A percentile compares a stretch with the other conserved stretches of the same genome.
Conservation (phyloP, 1,139 yeast genomes). For the Yamadazyma membranifaciens region DNA sequence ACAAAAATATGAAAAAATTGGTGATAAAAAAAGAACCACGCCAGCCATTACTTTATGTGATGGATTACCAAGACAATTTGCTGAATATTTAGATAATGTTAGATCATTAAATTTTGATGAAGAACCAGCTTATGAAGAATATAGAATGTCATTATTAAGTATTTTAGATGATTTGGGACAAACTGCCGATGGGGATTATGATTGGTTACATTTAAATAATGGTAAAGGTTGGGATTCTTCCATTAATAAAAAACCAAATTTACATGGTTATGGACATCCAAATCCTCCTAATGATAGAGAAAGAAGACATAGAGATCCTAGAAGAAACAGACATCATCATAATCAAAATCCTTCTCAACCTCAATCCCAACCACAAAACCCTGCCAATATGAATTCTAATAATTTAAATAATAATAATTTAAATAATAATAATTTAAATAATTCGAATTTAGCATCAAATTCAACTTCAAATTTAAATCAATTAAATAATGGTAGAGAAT, state of each 20-base stretch:
- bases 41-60: slow-evolving; percentile 74
- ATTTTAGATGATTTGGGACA: slow-evolving; percentile 72
- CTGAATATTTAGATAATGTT: slow-evolving; percentile 80
- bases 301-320: slow-evolving; percentile 48
- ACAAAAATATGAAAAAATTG: slow-evolving; percentile 94
- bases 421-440: background rate
- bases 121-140: slow-evolving; percentile 89
- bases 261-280: slow-evolving; percentile 84
- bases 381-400: background rate
- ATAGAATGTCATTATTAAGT: slow-evolving; percentile 71
- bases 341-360: slow-evolving; percentile 20
- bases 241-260: slow-evolving; percentile 81
- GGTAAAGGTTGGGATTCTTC: slow-evolving; percentile 91
- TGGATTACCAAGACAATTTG: slow-evolving; percentile 84
- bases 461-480: background rate
- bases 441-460: background rate
- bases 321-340: slow-evolving; percentile 40
- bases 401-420: slow-evolving; percentile 6
- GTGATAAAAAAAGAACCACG: slow-evolving; percentile 88
- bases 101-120: slow-evolving; percentile 86
- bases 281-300: slow-evolving; percentile 55
- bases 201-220: slow-evolving; percentile 90
- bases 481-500: slow-evolving; percentile 13
- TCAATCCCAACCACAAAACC: slow-evolving; percentile 13
- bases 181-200: slow-evolving; percentile 81